These are phyloP conservation scores for Polytrichum commune DNA, from an alignment of 225 moss, liverwort and hornwort species.

Conservation along the genomic window DNA sequence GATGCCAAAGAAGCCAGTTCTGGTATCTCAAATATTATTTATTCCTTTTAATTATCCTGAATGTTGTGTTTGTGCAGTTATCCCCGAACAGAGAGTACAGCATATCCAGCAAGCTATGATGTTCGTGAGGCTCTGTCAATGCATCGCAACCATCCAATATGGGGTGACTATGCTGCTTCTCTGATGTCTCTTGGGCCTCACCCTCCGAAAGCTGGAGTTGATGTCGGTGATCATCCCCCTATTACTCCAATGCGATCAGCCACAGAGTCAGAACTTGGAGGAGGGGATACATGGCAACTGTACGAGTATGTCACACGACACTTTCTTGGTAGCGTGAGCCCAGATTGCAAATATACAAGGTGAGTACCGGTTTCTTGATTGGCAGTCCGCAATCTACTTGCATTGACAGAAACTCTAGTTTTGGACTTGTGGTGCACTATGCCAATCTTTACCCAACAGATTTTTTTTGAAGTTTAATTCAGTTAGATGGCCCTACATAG, in stretches of 20 bases:
- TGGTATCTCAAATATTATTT: no score
- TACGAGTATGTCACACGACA: conserved; percentile 93
- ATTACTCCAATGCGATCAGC: conserved; percentile 95
- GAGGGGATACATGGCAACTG: conserved; percentile 91
- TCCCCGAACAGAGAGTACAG: conserved; percentile 97
- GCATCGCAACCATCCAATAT: conserved; percentile 87
- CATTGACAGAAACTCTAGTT: no score
- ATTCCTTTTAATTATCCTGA: no score
- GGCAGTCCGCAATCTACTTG: neutral
- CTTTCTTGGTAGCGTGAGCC: conserved; percentile 96
- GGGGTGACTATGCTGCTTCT: conserved; percentile 90
- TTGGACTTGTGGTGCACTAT: no score
- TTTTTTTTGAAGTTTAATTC: no score
- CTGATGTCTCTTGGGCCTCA: conserved; percentile 75
- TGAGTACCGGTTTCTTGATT: conserved; percentile 12
- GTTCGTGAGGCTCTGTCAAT: conserved; percentile 71
- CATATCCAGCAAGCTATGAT: conserved; percentile 96
- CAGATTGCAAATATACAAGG: conserved; percentile 92
- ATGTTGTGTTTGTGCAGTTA: conserved; percentile 49
- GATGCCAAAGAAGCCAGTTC: no score
- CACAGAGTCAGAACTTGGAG: conserved; percentile 87
- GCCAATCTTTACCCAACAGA: no score
- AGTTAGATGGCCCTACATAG: no score
- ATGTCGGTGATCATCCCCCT: conserved; percentile 96
- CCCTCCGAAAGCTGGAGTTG: conserved; percentile 89